Base-by-base conservation (phyloP, 2,329 filamentous ascomycete species). In the Sarocladium brachiariae region DNA sequence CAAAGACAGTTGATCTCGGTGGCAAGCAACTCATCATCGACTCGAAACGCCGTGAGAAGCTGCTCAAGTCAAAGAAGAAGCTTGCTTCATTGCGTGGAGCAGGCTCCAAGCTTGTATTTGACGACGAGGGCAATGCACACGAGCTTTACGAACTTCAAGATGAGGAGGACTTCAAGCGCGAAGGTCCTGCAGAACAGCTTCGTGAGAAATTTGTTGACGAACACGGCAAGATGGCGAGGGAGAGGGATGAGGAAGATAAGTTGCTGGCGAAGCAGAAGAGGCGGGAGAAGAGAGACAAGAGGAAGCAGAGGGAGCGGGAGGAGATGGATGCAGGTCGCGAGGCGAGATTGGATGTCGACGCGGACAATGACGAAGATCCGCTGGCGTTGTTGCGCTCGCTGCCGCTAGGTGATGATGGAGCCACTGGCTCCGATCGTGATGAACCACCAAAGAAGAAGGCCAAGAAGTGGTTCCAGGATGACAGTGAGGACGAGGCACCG, bases 41-140 rank as follows among this genome's bases (percentile, higher is more conserved):
- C 71, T 96, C 90, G 11, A 95, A 97, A 67, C 89, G 93, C 21
- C 85, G 90, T 58, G 92, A 96, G 70, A 97, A 96, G 72, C 79
- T 96, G n/a, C 80, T 97, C 57, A 86, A 86, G 62, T 95, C 88
- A 18, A 97, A 96, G 76, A 96, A 96, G 77, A 87, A 95, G 68
- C 80, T 96, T 57, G 78, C 89, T 63, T 93, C 95, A 65, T 87
- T 89, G 74, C 95, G 90, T 74, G 88, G 89, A 62, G 87, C 86
- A 63, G 87, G 89, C 11, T 84, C 81, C 35, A 95, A 93, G 65
- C 72, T 96, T 7, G 77, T 96, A 4, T 99, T 92, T 65, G 92
- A 97, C 69, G 91, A 96, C 45, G 89, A 96, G 27, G 92, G 91
- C 58, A 84, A 87, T 54, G 77, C 90, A 2, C 90, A 93, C 65